Conservation (phyloP, 352 stramenopile genomes). For the Phytopythium aichiense region DNA sequence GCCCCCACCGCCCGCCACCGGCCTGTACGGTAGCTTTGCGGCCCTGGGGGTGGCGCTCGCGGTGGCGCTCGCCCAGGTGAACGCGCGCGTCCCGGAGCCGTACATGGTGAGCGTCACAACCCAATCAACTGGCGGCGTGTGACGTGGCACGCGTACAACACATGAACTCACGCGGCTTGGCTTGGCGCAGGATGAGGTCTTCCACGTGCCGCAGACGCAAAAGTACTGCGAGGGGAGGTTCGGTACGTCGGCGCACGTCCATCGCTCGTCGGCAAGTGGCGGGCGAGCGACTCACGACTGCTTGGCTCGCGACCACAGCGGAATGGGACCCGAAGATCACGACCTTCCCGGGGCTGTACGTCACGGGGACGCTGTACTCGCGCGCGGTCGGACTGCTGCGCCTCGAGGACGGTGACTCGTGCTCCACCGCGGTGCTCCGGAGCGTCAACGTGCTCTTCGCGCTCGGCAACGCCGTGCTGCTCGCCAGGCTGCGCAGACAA, state of each 20-base stretch:
- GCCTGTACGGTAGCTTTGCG: not conserved
- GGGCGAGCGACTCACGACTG: not conserved
- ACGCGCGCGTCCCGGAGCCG: conserved; percentile 30
- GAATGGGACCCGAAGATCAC: conserved; percentile 92
- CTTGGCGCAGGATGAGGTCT: conserved; percentile 73
- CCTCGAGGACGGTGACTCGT: conserved; percentile 24
- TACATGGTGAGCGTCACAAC: conserved; percentile 63
- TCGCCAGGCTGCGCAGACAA: conserved; percentile 40
- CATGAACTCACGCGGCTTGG: not conserved
- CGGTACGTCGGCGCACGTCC: conserved; percentile 17
- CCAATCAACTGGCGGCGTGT: not conserved
- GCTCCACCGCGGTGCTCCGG: conserved; percentile 58
- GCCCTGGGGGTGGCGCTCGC: conserved; percentile 20
- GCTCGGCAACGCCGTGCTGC: conserved; percentile 45
- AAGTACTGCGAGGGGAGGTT: conserved; percentile 75
- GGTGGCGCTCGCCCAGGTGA: conserved; percentile 29
- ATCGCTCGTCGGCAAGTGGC: not conserved
- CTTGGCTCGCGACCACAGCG: conserved; percentile 21
- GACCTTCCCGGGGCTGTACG: conserved; percentile 88
- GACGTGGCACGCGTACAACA: not conserved
- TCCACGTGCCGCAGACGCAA: conserved; percentile 77
- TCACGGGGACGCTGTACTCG: conserved; percentile 45
- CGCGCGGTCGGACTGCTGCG: conserved; percentile 10
- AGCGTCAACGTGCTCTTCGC: conserved; percentile 82
- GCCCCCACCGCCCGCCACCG: not conserved